phyloP scores from a whole-genome alignment of 2,329 filamentous ascomycete species.

The Dactylonectria macrodidyma region DNA sequence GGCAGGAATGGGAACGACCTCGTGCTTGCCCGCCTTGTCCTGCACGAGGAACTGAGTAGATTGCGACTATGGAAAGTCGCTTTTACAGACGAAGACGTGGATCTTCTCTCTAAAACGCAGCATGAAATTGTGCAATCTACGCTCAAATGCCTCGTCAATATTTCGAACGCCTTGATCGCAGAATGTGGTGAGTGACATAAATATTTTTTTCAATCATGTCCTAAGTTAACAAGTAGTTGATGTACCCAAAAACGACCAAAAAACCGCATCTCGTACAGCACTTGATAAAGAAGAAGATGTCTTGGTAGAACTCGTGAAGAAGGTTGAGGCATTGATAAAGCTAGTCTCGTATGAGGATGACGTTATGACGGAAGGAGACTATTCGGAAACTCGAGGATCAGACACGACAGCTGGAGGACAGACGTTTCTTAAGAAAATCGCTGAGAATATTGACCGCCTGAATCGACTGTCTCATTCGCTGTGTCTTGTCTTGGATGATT shows the following conservation, averaged over 20 bases:
- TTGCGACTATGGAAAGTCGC: constrained; percentile 24
- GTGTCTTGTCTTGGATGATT: constrained; percentile 5
- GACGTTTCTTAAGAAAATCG: constrained; percentile 13
- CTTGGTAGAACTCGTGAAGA: neutral
- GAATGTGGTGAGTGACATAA: constrained; percentile 1
- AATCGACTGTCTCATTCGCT: constrained; percentile 22
- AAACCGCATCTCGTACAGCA: neutral
- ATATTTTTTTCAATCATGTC: neutral
- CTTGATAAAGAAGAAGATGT: neutral
- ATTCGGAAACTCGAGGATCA: constrained; percentile 9
- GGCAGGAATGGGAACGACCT: neutral
- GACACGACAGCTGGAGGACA: neutral
- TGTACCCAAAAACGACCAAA: neutral
- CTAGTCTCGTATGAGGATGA: constrained; percentile 13
- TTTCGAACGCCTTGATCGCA: constrained; percentile 16
- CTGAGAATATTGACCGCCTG: constrained; percentile 27
- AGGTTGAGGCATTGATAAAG: neutral
- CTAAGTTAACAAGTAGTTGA: neutral
- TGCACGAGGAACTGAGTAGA: constrained; percentile 19
- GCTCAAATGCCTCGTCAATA: constrained; percentile 10
- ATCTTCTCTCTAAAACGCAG: constrained; percentile 9
- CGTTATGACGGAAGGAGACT: constrained; percentile 24
- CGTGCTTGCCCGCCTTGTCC: neutral
- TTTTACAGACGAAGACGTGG: constrained; percentile 20
- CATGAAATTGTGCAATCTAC: constrained; percentile 17